Evolutionary conservation across 2,329 filamentous ascomycete genomes (phyloP).

Genomic region (Ceratocystis alfenasii): DNA sequence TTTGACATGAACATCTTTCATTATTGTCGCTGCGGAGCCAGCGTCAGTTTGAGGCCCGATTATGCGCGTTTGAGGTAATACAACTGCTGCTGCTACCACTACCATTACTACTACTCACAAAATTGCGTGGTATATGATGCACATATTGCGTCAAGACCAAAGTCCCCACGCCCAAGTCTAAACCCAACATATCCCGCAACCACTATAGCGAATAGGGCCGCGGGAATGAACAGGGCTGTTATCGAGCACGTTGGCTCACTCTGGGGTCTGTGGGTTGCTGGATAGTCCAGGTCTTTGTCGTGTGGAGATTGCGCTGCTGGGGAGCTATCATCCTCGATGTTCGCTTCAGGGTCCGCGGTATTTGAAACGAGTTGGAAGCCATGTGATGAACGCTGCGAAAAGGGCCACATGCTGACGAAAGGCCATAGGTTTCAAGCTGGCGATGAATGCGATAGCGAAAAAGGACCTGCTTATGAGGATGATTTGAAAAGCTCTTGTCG

Average conservation of each 20-base stretch:
- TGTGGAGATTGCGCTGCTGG: neutral
- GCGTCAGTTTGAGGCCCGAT: neutral
- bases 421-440: neutral
- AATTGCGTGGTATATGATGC: conserved; percentile 30
- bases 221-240: conserved; percentile 14
- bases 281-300: neutral
- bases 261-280: neutral
- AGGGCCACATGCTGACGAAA: conserved; percentile 7
- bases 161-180: conserved; percentile 20
- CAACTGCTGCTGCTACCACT: too few relatives aligned
- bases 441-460: neutral
- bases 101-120: conserved; percentile 27
- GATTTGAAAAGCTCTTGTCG: neutral
- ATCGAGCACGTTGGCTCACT: conserved; percentile 16
- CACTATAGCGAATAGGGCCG: conserved; percentile 22
- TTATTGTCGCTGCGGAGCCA: conserved; percentile 27
- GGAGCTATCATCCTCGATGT: conserved; percentile 21
- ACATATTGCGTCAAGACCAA: conserved; percentile 25
- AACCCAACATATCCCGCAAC: conserved; percentile 24
- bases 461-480: neutral
- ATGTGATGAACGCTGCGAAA: conserved; percentile 2
- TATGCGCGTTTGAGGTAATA: neutral
- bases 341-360: conserved; percentile 21
- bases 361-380: conserved; percentile 21
- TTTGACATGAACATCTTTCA: conserved; percentile 29